These are phyloP conservation scores for Zea mays DNA, from an alignment of 176 grass and related monocot genomes.

Conservation along the genomic window Zm-B73-REFERENCE-NAM-5.0 NC_050100.1:55204501-55205000, in stretches of 20 bases:
- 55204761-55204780: slow-evolving; percentile 20
- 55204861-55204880: background rate
- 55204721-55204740: background rate
- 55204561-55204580: background rate
- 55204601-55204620: background rate
- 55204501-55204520: background rate
- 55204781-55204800: slow-evolving; percentile 13
- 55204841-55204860: background rate
- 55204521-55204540: background rate
- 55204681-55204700: slow-evolving; percentile 2
- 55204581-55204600: background rate
- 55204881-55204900: background rate
- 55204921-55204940: background rate
- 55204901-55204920: background rate
- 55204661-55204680: slow-evolving; percentile 18
- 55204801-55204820: slow-evolving; percentile 27
- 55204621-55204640: background rate
- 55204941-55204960: background rate
- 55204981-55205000: background rate
- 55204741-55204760: background rate
- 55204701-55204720: background rate
- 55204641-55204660: background rate
- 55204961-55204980: background rate
- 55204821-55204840: background rate
- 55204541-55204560: background rate